Evolutionary conservation across 441 rosid genomes (phyloP).

Genomic region (Populus hybrid): DNA sequence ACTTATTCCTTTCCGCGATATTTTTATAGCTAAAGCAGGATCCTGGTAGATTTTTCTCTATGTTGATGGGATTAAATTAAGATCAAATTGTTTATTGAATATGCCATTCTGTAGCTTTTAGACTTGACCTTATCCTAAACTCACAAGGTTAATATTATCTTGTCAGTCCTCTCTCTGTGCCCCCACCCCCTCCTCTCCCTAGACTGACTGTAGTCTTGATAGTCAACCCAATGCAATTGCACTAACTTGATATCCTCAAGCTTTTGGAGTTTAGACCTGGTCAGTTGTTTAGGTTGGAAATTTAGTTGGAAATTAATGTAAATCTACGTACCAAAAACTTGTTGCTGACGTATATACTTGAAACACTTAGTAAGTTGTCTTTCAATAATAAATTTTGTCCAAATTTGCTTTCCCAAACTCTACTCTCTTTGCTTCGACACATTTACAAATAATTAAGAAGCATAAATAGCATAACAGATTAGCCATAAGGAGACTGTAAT

Average conservation of each 20-base stretch:
- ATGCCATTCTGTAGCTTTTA: neutral
- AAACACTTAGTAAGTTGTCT: neutral
- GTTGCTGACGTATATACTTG: neutral
- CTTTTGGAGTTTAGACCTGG: slow-evolving; percentile 23
- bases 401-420: neutral
- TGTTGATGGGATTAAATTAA: slow-evolving; percentile 7
- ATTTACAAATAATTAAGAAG: neutral
- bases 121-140: slow-evolving; percentile 17
- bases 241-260: slow-evolving; percentile 4
- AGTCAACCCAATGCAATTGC: slow-evolving; percentile 25
- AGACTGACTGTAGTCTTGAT: slow-evolving; percentile 20
- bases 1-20: slow-evolving; percentile 23
- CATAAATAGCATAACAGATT: neutral
- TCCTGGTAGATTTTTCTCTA: slow-evolving; percentile 24
- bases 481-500: neutral
- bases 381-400: neutral
- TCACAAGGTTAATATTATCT: slow-evolving; percentile 12
- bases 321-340: no score
- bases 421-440: no score
- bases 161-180: neutral
- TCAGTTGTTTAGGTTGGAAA: slow-evolving; percentile 14
- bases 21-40: slow-evolving; percentile 11
- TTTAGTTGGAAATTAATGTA: neutral
- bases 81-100: slow-evolving; percentile 2
- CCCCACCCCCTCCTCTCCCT: neutral